Evolutionary conservation across 2,329 filamentous ascomycete genomes (phyloP).

Genomic region (Neonectria magnoliae): DNA sequence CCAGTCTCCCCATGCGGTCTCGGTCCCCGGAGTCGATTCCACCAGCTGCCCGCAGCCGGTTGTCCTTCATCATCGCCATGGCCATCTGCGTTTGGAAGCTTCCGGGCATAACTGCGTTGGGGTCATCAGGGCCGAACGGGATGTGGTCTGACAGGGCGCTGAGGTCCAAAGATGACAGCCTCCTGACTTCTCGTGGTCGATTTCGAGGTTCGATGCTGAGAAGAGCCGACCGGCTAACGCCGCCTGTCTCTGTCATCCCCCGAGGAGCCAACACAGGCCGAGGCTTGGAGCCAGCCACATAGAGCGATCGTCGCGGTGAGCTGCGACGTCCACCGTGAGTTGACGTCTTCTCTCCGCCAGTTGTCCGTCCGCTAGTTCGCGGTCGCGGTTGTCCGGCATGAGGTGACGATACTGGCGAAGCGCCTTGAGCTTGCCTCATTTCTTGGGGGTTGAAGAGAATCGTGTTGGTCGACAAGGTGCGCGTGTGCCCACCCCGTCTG

Average conservation of each 20-base stretch:
- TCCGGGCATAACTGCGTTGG: conserved; percentile 72
- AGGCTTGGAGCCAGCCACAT: conserved; percentile 60
- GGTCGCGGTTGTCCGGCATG: conserved; percentile 46
- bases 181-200: conserved; percentile 51
- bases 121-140: conserved; percentile 65
- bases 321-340: conserved; percentile 47
- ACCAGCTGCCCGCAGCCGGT: conserved; percentile 59
- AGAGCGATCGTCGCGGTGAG: conserved; percentile 59
- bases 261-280: conserved; percentile 64
- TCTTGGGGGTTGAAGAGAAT: conserved; percentile 82
- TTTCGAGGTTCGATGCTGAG: conserved; percentile 60
- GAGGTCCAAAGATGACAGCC: conserved; percentile 73
- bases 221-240: conserved; percentile 57
- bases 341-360: conserved; percentile 50
- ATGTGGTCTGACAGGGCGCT: conserved; percentile 79
- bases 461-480: conserved; percentile 83
- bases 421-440: conserved; percentile 48
- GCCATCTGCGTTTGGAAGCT: conserved; percentile 87
- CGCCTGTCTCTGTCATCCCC: conserved; percentile 48
- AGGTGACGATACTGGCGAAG: conserved; percentile 56
- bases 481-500: conserved; percentile 66
- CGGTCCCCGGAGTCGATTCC: conserved; percentile 55
- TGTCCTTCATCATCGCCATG: conserved; percentile 70
- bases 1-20: conserved; percentile 80
- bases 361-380: conserved; percentile 49